phyloP scores from a whole-genome alignment of 495 filamentous ascomycete genomes.

The Neurospora discreta region DNA sequence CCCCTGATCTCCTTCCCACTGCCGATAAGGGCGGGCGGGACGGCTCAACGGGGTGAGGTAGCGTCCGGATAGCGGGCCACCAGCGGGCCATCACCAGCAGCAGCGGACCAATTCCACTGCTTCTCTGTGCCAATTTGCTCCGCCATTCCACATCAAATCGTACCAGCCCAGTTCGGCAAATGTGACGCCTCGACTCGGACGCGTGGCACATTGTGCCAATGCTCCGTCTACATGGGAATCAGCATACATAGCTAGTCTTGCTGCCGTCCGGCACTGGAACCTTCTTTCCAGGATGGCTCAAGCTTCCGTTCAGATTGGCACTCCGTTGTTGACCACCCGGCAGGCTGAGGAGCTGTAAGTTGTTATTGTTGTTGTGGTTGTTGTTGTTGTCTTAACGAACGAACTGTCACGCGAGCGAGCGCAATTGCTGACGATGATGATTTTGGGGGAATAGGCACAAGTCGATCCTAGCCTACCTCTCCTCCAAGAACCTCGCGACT shows the following conservation, averaged over 20 bases:
- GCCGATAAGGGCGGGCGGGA: background rate
- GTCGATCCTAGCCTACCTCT: constrained; percentile 74
- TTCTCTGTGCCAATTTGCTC: background rate
- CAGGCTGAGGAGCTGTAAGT: constrained; percentile 79
- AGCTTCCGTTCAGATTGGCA: background rate
- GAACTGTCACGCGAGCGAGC: background rate
- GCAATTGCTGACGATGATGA: background rate
- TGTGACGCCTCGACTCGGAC: background rate
- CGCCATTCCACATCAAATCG: background rate
- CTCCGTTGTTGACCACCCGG: constrained; percentile 43
- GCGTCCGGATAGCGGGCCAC: background rate
- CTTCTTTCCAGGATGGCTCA: background rate
- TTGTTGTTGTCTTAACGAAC: too few species aligned
- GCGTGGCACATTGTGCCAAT: background rate
- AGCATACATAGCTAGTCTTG: background rate
- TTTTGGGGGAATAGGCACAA: constrained; percentile 52
- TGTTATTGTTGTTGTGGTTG: too few species aligned
- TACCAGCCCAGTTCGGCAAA: background rate
- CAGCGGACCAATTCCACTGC: background rate
- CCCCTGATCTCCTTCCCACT: background rate
- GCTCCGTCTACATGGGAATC: background rate
- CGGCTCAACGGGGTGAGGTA: background rate
- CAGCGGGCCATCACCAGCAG: background rate
- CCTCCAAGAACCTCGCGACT: constrained; percentile 49
- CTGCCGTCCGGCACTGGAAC: background rate